These are phyloP conservation scores for Coix lacrymajobi DNA, from an alignment of 176 grass and related monocot species.

Conservation along the genomic window DNA sequence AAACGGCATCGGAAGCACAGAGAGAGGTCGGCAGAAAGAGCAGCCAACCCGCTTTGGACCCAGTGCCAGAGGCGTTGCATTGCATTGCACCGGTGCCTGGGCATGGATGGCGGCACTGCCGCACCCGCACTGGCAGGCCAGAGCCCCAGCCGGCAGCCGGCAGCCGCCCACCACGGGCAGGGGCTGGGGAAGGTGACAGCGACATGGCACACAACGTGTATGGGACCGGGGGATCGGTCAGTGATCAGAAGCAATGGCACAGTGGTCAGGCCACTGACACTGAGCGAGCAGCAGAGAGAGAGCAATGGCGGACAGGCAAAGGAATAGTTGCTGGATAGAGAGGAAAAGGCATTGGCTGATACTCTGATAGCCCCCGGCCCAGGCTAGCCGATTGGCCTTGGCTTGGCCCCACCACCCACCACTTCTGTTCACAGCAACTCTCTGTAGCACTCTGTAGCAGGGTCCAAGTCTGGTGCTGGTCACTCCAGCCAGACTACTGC, in stretches of 20 bases:
- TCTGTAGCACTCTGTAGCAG: neutral
- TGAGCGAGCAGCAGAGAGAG: neutral
- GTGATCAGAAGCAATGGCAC: constrained; percentile 10
- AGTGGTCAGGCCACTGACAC: neutral
- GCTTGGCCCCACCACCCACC: neutral
- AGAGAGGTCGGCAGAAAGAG: neutral
- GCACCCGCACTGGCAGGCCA: neutral
- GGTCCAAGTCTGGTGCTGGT: neutral
- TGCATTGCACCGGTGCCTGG: neutral
- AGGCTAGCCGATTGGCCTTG: neutral
- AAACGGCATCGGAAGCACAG: neutral
- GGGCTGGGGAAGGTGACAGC: constrained; percentile 20
- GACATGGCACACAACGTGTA: constrained; percentile 29
- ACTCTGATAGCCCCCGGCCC: neutral
- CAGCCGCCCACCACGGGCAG: neutral
- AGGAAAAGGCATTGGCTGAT: constrained; percentile 3
- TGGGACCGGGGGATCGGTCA: neutral
- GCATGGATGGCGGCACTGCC: too few relatives aligned
- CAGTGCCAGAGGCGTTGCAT: neutral
- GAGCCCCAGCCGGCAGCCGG: neutral
- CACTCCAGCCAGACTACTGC: neutral
- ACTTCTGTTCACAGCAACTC: constrained; percentile 18
- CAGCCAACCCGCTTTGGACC: neutral
- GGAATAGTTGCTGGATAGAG: constrained; percentile 27
- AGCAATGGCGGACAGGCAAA: constrained; percentile 13